phyloP scores from a whole-genome alignment of 345 rosid genomes.

The Salix exigua region DNA sequence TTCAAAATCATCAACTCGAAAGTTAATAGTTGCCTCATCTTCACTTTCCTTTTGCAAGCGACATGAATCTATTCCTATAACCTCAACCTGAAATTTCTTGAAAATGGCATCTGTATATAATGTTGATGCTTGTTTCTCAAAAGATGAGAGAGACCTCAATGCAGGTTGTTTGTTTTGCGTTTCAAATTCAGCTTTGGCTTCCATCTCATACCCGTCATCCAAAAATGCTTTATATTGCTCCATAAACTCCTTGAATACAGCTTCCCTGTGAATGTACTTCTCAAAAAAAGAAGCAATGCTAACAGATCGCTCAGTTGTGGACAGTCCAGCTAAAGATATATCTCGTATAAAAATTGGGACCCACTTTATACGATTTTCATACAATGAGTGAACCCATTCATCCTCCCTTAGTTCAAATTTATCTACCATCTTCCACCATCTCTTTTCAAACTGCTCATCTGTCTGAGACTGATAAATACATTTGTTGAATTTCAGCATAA shows the following conservation, averaged over 20 bases:
- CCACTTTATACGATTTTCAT: constrained; percentile 40
- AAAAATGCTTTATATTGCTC: constrained; percentile 26
- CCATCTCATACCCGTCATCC: constrained; percentile 30
- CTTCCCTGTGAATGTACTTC: constrained; percentile 22
- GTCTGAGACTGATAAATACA: constrained; percentile 41
- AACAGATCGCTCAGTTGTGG: constrained; percentile 27
- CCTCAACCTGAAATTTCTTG: constrained; percentile 46
- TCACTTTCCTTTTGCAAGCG: constrained; percentile 29
- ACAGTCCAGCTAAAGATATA: constrained; percentile 36
- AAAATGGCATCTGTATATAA: constrained; percentile 35
- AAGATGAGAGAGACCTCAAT: constrained; percentile 31
- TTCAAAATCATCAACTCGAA: constrained; percentile 36
- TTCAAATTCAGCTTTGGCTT: constrained; percentile 30
- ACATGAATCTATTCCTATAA: constrained; percentile 39
- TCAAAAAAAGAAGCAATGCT: constrained; percentile 40
- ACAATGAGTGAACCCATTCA: constrained; percentile 36
- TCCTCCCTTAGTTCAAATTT: constrained; percentile 28
- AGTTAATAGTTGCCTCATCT: constrained; percentile 22
- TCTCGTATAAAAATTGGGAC: constrained; percentile 35
- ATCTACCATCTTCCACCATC: constrained; percentile 43
- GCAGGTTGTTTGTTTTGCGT: constrained; percentile 19
- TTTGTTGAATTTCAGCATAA: constrained; percentile 22
- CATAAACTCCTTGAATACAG: constrained; percentile 39
- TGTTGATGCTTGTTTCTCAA: constrained; percentile 39
- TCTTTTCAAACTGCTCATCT: constrained; percentile 35